Percentiles rank a stretch among this genome's conserved stretches.
These are phyloP conservation scores for Beauveria pseudobassiana DNA, from an alignment of 2,329 filamentous ascomycete species.

Conservation along the genomic window DNA sequence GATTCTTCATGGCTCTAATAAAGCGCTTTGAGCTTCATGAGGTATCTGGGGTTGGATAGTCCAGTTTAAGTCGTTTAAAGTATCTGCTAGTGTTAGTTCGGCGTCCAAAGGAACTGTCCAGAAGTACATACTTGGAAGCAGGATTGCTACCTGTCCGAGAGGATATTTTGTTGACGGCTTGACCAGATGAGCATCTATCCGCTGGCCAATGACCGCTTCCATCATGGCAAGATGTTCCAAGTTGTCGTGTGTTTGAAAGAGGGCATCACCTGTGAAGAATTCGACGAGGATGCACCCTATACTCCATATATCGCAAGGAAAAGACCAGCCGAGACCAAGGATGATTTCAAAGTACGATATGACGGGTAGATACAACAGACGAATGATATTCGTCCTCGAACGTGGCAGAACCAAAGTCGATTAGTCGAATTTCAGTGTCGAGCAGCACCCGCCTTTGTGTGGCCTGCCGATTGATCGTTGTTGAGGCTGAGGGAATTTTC, in stretches of 20 bases:
- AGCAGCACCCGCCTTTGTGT: slow-evolving; percentile 57
- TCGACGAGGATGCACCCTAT: slow-evolving; percentile 67
- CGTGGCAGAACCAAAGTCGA: slow-evolving; percentile 65
- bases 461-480: slow-evolving; percentile 51
- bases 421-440: slow-evolving; percentile 62
- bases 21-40: slow-evolving; percentile 58
- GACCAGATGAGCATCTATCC: slow-evolving; percentile 54
- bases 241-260: slow-evolving; percentile 68
- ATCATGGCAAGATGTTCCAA: slow-evolving; percentile 68
- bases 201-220: slow-evolving; percentile 56
- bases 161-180: slow-evolving; percentile 40
- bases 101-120: neutral
- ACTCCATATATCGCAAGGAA: slow-evolving; percentile 66
- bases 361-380: slow-evolving; percentile 61
- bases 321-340: slow-evolving; percentile 63
- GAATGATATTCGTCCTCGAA: slow-evolving; percentile 69
- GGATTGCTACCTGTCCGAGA: slow-evolving; percentile 50
- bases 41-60: slow-evolving; percentile 58
- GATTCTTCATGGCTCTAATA: slow-evolving; percentile 64
- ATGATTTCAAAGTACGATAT: slow-evolving; percentile 68
- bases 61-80: slow-evolving; percentile 58
- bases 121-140: slow-evolving; percentile 51
- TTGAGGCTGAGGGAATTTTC: slow-evolving; percentile 60
- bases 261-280: slow-evolving; percentile 63
- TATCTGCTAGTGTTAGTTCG: slow-evolving; percentile 40